Conservation (phyloP, 306 rosid genomes). For the Prunus padus region DNA sequence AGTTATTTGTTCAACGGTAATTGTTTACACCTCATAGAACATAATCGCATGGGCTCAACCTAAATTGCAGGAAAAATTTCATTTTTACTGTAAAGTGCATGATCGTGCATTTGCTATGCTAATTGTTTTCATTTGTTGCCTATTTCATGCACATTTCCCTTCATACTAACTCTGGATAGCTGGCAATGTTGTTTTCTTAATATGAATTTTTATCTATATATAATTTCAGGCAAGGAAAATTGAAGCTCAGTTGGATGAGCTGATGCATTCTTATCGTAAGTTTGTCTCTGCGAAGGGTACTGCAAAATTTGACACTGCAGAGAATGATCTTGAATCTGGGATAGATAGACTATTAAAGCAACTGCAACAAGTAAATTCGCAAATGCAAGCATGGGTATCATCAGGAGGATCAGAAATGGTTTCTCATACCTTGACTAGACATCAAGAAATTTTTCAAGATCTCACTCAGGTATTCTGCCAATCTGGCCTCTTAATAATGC, state of each 20-base stretch:
- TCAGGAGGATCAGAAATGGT: conserved; percentile 98
- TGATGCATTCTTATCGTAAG: conserved; percentile 79
- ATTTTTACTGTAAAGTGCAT: background rate
- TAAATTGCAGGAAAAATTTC: background rate
- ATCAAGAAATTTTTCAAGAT: conserved; percentile 98
- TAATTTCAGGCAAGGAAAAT: conserved; percentile 82
- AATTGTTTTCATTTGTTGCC: background rate
- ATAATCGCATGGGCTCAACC: background rate
- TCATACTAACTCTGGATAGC: background rate
- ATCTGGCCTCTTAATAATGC: conserved; percentile 15
- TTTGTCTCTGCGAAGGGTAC: conserved; percentile 78
- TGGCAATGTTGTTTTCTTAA: background rate
- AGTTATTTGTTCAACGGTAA: no score
- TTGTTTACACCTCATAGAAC: background rate
- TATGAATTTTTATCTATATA: background rate
- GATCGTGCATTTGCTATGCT: background rate
- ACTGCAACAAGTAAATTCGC: conserved; percentile 93
- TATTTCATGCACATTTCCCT: conserved; percentile 12
- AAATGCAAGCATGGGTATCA: conserved; percentile 98
- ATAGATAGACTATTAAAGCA: conserved; percentile 74
- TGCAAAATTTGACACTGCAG: conserved; percentile 52
- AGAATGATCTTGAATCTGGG: conserved; percentile 74
- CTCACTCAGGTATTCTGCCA: conserved; percentile 77
- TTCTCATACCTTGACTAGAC: conserved; percentile 95
- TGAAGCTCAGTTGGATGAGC: conserved; percentile 97